A percentile compares a stretch with the other conserved stretches of the same genome.
phyloP scores from a whole-genome alignment of 2,329 filamentous ascomycete species.

The Myriosclerotinia scirpicola region DNA sequence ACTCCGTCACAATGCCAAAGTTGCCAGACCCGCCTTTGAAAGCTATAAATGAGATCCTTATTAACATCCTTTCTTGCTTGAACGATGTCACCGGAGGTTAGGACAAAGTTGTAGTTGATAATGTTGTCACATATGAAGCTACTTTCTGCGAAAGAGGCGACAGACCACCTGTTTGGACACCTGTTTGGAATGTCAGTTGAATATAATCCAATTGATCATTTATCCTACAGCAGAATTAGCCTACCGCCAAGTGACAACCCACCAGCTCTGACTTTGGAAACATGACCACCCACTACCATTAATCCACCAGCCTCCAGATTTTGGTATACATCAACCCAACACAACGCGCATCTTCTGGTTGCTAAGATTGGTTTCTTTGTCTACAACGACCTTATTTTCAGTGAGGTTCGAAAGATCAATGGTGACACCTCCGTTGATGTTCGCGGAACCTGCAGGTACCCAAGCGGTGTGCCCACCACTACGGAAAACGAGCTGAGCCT shows the following conservation, averaged over 20 bases:
- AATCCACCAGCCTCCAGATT: constrained; percentile 19
- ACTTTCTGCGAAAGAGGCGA: not conserved
- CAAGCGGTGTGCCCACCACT: not conserved
- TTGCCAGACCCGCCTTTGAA: constrained; percentile 50
- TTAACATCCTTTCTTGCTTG: constrained; percentile 44
- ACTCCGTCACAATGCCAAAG: constrained; percentile 51
- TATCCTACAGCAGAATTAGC: not conserved
- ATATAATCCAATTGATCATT: not conserved
- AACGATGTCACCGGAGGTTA: constrained; percentile 51
- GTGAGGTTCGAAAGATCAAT: constrained; percentile 24
- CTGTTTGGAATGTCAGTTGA: not conserved
- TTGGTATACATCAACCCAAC: constrained; percentile 22
- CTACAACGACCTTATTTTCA: not conserved
- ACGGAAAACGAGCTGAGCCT: not conserved
- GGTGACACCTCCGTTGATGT: constrained; percentile 48
- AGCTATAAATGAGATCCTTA: constrained; percentile 52
- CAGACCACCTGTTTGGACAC: too few relatives aligned
- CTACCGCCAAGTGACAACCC: constrained; percentile 23
- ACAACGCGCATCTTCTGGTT: not conserved
- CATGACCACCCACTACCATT: constrained; percentile 25
- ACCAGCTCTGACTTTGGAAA: constrained; percentile 24
- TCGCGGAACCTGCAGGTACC: constrained; percentile 53
- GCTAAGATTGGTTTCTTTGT: not conserved
- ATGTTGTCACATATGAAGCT: constrained; percentile 24
- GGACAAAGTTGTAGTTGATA: constrained; percentile 35